These are phyloP conservation scores for Takakia lepidozioides DNA, from an alignment of 225 moss, liverwort and hornwort genomes.

Conservation along the genomic window DNA sequence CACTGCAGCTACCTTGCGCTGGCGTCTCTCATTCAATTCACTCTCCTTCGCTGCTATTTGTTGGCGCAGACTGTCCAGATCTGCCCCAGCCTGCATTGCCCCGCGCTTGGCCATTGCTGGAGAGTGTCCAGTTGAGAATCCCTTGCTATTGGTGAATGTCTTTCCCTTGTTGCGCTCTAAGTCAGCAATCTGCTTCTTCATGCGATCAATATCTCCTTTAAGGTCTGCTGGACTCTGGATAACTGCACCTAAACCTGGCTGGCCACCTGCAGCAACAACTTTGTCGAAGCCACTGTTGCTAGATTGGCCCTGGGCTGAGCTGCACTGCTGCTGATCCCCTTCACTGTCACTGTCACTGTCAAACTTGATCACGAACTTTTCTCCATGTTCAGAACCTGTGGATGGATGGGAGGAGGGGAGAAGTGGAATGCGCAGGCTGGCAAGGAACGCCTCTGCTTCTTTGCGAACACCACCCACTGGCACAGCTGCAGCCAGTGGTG, in stretches of 20 bases:
- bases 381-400: conserved; percentile 18
- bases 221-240: conserved; percentile 30
- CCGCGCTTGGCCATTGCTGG: conserved; percentile 17
- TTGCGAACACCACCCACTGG: conserved; percentile 15
- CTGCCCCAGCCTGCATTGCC: no score
- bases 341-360: conserved; percentile 81
- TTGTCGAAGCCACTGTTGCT: conserved; percentile 6
- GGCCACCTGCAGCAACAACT: conserved; percentile 12
- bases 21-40: conserved; percentile 29
- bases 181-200: conserved; percentile 49
- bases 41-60: conserved; percentile 66
- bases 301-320: conserved; percentile 10
- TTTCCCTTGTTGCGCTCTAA: conserved; percentile 51
- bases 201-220: conserved; percentile 37
- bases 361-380: conserved; percentile 70
- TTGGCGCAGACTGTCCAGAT: conserved; percentile 66
- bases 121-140: no score
- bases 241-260: conserved; percentile 15
- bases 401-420: conserved; percentile 14
- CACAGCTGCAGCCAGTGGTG: conserved; percentile 4
- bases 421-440: conserved; percentile 61
- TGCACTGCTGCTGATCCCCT: conserved; percentile 38
- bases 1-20: conserved; percentile 1
- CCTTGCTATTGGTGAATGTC: conserved; percentile 17
- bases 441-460: conserved; percentile 68